A percentile compares a stretch with the other conserved stretches of the same genome.
phyloP scores from a whole-genome alignment of 768 basidiomycete genomes.

The button mushroom (Agaricus bisporus) region DNA sequence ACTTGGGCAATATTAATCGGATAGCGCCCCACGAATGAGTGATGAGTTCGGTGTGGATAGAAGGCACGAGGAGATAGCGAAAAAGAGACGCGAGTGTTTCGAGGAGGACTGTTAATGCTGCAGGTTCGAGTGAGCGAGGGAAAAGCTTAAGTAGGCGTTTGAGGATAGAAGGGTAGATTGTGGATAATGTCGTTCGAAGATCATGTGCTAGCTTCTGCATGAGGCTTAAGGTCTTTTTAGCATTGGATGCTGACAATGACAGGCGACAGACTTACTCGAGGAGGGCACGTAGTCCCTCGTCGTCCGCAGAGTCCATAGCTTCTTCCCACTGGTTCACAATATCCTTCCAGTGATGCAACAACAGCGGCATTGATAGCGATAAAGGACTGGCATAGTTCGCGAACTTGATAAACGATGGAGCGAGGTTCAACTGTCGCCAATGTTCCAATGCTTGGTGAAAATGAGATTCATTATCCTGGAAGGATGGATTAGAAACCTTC shows the following conservation, averaged over 20 bases:
- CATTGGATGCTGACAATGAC: background rate
- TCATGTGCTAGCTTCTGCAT: constrained; percentile 77
- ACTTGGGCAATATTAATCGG: constrained; percentile 44
- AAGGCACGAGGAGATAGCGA: constrained; percentile 66
- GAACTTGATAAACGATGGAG: constrained; percentile 69
- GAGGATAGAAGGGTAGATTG: constrained; percentile 53
- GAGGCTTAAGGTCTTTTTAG: constrained; percentile 39
- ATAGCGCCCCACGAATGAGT: constrained; percentile 57
- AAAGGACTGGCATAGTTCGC: constrained; percentile 53
- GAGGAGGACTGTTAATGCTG: constrained; percentile 56
- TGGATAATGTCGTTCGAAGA: constrained; percentile 68
- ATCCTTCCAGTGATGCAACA: constrained; percentile 75
- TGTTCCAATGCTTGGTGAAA: constrained; percentile 70
- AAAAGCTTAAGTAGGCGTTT: constrained; percentile 51
- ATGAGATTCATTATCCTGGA: constrained; percentile 71
- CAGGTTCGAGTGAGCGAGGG: constrained; percentile 50
- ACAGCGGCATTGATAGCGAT: constrained; percentile 70
- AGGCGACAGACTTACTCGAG: constrained; percentile 56
- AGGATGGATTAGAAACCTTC: background rate
- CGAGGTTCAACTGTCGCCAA: constrained; percentile 77
- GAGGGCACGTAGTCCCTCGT: constrained; percentile 68
- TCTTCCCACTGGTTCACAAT: constrained; percentile 60
- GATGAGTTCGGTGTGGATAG: constrained; percentile 46
- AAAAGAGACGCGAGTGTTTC: constrained; percentile 66
- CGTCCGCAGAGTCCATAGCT: constrained; percentile 53